Percentiles rank a stretch among this genome's conserved stretches.
These are phyloP conservation scores for Spergularia azorica DNA, from an alignment of 179 eudicot genomes.

Conservation along the genomic window DNA sequence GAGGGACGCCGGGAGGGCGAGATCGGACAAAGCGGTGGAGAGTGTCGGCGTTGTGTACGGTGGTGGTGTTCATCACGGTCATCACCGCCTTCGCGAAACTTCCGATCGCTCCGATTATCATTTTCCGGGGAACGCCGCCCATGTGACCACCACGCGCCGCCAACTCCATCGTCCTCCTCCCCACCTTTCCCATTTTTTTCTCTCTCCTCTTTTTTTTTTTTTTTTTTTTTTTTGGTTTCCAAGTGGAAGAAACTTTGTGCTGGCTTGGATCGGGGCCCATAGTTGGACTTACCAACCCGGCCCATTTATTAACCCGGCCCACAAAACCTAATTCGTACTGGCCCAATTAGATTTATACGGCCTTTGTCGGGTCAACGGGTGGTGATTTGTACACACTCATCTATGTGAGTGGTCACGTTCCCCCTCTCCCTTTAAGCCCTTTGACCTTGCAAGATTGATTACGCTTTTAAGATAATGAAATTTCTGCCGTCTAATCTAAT, in stretches of 20 bases:
- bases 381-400: too few species aligned
- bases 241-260: not conserved
- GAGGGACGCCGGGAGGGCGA: slow-evolving; percentile 75
- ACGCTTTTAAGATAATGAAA: too few species aligned
- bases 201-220: not conserved
- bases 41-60: slow-evolving; percentile 70
- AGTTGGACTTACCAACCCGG: too few species aligned
- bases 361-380: too few species aligned
- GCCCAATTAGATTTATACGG: too few species aligned
- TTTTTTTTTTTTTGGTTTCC: not conserved
- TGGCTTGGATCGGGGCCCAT: too few species aligned
- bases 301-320: too few species aligned
- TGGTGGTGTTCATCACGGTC: slow-evolving; percentile 58
- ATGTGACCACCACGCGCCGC: slow-evolving; percentile 69
- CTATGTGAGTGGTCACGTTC: too few species aligned
- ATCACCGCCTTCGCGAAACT: slow-evolving; percentile 61
- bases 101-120: slow-evolving; percentile 52
- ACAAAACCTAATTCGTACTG: too few species aligned
- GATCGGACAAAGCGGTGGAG: slow-evolving; percentile 63
- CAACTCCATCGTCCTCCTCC: slow-evolving; percentile 73
- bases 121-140: slow-evolving; percentile 69
- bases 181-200: slow-evolving; percentile 18
- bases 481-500: too few species aligned
- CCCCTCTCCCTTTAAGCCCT: too few species aligned
- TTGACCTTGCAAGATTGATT: too few species aligned